These are phyloP conservation scores for Plasmodium falciparum DNA, from an alignment of 169 alveolate genomes.

Conservation along the genomic window DNA sequence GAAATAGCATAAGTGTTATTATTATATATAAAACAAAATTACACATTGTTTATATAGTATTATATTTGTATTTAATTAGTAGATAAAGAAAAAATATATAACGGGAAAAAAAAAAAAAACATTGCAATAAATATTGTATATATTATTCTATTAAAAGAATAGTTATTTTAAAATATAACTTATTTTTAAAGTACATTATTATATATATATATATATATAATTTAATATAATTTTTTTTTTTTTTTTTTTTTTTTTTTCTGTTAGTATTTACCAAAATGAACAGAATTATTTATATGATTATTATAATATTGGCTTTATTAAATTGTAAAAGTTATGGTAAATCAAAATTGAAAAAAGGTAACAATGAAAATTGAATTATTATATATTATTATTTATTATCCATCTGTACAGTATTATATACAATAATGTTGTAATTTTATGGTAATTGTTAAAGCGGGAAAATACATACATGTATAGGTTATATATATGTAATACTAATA, in stretches of 20 bases:
- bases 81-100: no score
- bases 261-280: slow-evolving; percentile 13
- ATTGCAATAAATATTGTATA: no score
- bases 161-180: no score
- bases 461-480: slow-evolving; percentile 5
- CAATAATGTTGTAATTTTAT: background rate
- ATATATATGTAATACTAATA: background rate
- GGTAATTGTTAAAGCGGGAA: background rate
- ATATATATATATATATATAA: no score
- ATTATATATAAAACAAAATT: no score
- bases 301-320: slow-evolving; percentile 39
- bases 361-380: slow-evolving; percentile 9
- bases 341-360: slow-evolving; percentile 63
- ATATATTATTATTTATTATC: slow-evolving; percentile 4
- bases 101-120: no score
- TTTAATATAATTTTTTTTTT: background rate
- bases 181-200: no score
- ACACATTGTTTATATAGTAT: no score
- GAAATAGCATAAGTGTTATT: no score
- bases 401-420: background rate
- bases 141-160: no score
- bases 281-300: slow-evolving; percentile 19
- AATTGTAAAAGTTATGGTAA: slow-evolving; percentile 51
- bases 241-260: slow-evolving; percentile 7
- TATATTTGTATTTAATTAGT: no score